phyloP scores from a whole-genome alignment of 2,329 filamentous ascomycete genomes.

The Davidsoniella neocaledoniae region DNA sequence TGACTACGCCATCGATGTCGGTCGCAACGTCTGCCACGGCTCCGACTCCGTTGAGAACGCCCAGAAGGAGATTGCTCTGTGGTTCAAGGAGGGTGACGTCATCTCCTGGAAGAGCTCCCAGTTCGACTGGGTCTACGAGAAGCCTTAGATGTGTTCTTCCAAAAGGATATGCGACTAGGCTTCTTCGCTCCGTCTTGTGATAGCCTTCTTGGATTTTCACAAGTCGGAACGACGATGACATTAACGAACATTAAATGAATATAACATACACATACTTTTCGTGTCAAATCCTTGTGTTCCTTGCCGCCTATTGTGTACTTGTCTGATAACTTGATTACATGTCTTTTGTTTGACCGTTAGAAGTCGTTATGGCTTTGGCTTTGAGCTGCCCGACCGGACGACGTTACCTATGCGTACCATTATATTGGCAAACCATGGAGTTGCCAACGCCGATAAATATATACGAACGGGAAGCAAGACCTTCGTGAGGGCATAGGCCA shows the following conservation, averaged over 20 bases:
- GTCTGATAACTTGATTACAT: too few relatives aligned
- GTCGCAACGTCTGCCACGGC: slow-evolving; percentile 99
- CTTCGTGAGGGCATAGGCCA: slow-evolving; percentile 86
- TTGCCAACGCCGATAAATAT: slow-evolving; percentile 65
- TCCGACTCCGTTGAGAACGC: slow-evolving; percentile 97
- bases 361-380: too few relatives aligned
- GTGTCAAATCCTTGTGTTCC: too few relatives aligned
- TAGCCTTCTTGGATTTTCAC: neutral
- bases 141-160: slow-evolving; percentile 30
- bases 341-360: too few relatives aligned
- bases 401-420: neutral
- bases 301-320: too few relatives aligned
- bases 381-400: neutral
- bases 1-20: slow-evolving; percentile 63
- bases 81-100: slow-evolving; percentile 86
- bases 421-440: slow-evolving; percentile 71
- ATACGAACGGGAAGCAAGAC: slow-evolving; percentile 63
- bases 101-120: slow-evolving; percentile 69
- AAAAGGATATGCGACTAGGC: slow-evolving; percentile 1
- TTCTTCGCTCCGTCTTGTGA: slow-evolving; percentile 1
- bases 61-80: slow-evolving; percentile 98
- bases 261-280: neutral
- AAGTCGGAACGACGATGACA: slow-evolving; percentile 5
- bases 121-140: slow-evolving; percentile 97
- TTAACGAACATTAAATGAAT: slow-evolving; percentile 12